phyloP scores from a whole-genome alignment of 345 rosid genomes.

The Microthlaspi erraticum region DNA sequence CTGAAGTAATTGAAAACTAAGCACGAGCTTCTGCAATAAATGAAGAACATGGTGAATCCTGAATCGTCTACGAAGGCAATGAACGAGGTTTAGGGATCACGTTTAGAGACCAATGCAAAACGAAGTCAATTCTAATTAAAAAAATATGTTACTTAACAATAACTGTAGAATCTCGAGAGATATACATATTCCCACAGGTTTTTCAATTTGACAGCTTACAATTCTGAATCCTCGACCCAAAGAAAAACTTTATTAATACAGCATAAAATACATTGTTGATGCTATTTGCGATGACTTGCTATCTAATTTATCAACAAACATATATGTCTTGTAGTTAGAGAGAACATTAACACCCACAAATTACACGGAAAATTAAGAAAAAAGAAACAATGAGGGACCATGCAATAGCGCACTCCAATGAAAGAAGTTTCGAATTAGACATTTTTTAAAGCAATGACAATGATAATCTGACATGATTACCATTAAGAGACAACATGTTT shows the following conservation, averaged over 20 bases:
- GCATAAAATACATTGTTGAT: background rate
- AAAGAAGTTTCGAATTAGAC: constrained; percentile 25
- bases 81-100: constrained; percentile 35
- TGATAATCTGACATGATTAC: background rate
- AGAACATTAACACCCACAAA: constrained; percentile 9
- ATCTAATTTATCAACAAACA: background rate
- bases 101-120: constrained; percentile 23
- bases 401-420: constrained; percentile 20
- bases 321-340: constrained; percentile 1
- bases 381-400: constrained; percentile 1
- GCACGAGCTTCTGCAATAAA: constrained; percentile 35
- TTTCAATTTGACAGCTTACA: constrained; percentile 21
- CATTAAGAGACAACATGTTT: constrained; percentile 31
- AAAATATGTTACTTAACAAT: constrained; percentile 10
- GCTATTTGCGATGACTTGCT: constrained; percentile 2
- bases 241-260: background rate
- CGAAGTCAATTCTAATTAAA: constrained; percentile 27
- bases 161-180: constrained; percentile 30
- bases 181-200: background rate
- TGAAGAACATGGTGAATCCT: constrained; percentile 39
- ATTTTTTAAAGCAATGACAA: constrained; percentile 16
- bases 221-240: background rate
- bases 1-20: background rate
- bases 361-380: background rate
- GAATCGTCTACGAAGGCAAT: constrained; percentile 38